Evolutionary conservation across 2,329 filamentous ascomycete genomes (phyloP).

Genomic region (Mariannaea sp.): DNA sequence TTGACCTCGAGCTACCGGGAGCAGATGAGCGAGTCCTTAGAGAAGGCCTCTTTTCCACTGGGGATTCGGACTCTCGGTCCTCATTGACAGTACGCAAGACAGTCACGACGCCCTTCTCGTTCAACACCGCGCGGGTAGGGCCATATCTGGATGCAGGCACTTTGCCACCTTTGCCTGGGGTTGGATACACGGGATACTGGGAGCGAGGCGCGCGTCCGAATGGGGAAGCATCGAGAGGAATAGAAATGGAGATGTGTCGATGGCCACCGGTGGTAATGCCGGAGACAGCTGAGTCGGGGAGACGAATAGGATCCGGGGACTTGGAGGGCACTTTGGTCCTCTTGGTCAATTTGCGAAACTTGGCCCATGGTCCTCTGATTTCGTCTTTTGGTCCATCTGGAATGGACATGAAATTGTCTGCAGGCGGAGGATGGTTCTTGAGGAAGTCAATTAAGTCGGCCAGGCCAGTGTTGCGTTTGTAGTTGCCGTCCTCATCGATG

Average conservation of each 20-base stretch:
- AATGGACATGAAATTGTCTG: slow-evolving; percentile 56
- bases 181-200: slow-evolving; percentile 42
- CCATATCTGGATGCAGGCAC: slow-evolving; percentile 28
- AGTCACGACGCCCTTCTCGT: slow-evolving; percentile 45
- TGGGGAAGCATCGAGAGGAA: slow-evolving; percentile 57
- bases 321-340: slow-evolving; percentile 45
- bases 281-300: slow-evolving; percentile 62
- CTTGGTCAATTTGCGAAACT: slow-evolving; percentile 48
- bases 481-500: slow-evolving; percentile 24
- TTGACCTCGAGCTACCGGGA: slow-evolving; percentile 4
- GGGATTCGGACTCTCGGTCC: slow-evolving; percentile 28
- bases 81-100: slow-evolving; percentile 42
- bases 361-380: slow-evolving; percentile 48
- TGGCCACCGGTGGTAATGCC: slow-evolving; percentile 58
- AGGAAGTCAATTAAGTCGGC: slow-evolving; percentile 55
- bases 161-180: slow-evolving; percentile 22
- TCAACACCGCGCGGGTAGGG: slow-evolving; percentile 39
- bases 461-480: slow-evolving; percentile 36
- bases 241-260: slow-evolving; percentile 65
- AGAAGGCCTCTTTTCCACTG: slow-evolving; percentile 13
- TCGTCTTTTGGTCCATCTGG: slow-evolving; percentile 40
- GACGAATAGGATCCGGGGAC: slow-evolving; percentile 41
- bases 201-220: slow-evolving; percentile 42
- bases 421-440: slow-evolving; percentile 53
- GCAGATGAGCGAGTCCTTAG: slow-evolving; percentile 19